A percentile compares a stretch with the other conserved stretches of the same genome.
phyloP scores from a whole-genome alignment of 2,329 filamentous ascomycete species.

The Aureobasidium subglaciale region DNA sequence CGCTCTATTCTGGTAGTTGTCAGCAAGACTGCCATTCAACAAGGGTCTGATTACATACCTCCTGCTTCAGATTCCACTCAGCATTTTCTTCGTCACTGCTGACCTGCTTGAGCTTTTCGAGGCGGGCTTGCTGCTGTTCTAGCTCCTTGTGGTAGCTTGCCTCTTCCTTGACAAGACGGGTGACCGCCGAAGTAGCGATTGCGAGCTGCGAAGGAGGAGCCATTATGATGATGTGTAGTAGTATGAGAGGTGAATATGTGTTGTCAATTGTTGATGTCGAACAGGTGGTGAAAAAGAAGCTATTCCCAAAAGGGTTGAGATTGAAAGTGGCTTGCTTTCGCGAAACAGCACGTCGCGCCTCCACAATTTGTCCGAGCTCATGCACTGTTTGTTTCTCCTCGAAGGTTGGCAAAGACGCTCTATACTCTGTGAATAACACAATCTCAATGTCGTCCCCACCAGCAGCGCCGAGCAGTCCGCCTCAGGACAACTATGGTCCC shows the following conservation, averaged over 20 bases:
- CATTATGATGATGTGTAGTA: conserved; percentile 46
- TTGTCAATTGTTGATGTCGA: conserved; percentile 4
- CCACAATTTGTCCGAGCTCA: neutral
- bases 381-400: conserved; percentile 8
- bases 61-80: conserved; percentile 74
- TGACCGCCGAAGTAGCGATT: conserved; percentile 72
- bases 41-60: conserved; percentile 50
- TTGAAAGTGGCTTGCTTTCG: neutral
- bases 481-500: conserved; percentile 27
- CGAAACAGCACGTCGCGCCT: conserved; percentile 2
- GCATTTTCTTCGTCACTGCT: conserved; percentile 61
- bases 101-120: conserved; percentile 56
- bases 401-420: neutral
- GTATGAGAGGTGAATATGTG: neutral
- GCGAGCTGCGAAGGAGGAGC: conserved; percentile 66
- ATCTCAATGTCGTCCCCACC: conserved; percentile 55
- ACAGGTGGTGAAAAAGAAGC: neutral
- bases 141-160: conserved; percentile 83
- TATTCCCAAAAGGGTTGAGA: conserved; percentile 2
- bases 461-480: conserved; percentile 46
- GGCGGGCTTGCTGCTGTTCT: conserved; percentile 62
- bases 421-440: conserved; percentile 7
- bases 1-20: conserved; percentile 58
- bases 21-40: neutral
- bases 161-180: conserved; percentile 86